Conservation (phyloP, 2,329 filamentous ascomycete species). For the Calonectria leucothoes region DNA sequence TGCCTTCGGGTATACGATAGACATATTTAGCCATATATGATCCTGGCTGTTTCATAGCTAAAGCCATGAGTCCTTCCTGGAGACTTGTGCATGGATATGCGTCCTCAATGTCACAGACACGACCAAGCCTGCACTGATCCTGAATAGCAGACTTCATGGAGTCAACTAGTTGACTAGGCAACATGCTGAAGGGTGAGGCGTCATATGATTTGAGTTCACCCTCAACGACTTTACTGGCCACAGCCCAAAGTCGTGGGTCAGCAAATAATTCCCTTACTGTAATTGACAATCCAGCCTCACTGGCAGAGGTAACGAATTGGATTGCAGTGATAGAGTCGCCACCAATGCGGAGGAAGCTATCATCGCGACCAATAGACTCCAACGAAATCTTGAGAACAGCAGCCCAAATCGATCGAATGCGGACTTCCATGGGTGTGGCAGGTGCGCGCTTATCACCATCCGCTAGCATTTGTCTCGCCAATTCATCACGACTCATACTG, state of each 20-base stretch:
- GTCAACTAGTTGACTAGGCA: background rate
- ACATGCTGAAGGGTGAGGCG: background rate
- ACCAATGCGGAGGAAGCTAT: conserved; percentile 24
- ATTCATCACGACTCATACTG: conserved; percentile 20
- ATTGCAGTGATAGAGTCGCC: conserved; percentile 31
- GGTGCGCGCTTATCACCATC: background rate
- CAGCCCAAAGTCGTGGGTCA: conserved; percentile 6
- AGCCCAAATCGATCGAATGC: conserved; percentile 46
- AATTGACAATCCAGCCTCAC: background rate
- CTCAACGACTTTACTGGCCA: background rate
- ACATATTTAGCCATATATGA: conserved; percentile 22
- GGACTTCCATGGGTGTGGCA: background rate
- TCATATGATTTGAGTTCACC: background rate
- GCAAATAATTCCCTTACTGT: conserved; percentile 24
- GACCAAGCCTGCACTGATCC: background rate
- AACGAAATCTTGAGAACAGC: conserved; percentile 38
- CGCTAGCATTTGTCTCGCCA: background rate
- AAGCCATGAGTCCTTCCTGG: conserved; percentile 49
- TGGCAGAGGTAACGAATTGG: conserved; percentile 36
- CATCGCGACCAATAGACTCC: conserved; percentile 31
- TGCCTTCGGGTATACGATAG: background rate
- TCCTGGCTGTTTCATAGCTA: conserved; percentile 20
- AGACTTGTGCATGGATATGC: conserved; percentile 50
- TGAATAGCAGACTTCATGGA: background rate
- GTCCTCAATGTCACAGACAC: conserved; percentile 40